phyloP scores from a whole-genome alignment of 2,329 filamentous ascomycete genomes.

The Neodidymelliopsis sp. region DNA sequence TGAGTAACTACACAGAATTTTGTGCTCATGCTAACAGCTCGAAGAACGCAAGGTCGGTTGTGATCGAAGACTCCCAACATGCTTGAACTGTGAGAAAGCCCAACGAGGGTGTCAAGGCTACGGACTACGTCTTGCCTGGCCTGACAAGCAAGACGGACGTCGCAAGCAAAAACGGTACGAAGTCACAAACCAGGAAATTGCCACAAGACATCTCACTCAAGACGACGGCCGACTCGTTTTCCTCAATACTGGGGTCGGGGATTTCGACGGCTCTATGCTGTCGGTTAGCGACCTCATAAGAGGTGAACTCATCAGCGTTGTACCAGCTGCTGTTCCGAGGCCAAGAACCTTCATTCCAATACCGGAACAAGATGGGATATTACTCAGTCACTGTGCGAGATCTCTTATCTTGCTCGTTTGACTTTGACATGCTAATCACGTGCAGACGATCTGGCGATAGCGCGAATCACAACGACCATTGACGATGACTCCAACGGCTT shows the following conservation, averaged over 20 bases:
- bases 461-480: conserved; percentile 58
- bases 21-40: conserved; percentile 21
- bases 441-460: conserved; percentile 52
- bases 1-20: conserved; percentile 20
- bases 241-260: conserved; percentile 26
- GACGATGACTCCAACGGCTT: conserved; percentile 57
- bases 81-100: conserved; percentile 55
- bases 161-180: conserved; percentile 50
- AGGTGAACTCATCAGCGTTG: background rate
- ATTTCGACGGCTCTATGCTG: conserved; percentile 18
- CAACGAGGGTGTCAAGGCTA: conserved; percentile 56
- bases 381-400: conserved; percentile 7
- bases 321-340: background rate
- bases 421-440: conserved; percentile 43
- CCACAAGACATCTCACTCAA: background rate
- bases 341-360: background rate
- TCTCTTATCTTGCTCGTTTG: background rate
- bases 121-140: conserved; percentile 57
- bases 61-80: conserved; percentile 54
- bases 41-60: conserved; percentile 59
- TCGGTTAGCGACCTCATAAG: background rate
- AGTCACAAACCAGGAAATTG: background rate
- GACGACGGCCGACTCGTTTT: conserved; percentile 22
- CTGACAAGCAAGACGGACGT: conserved; percentile 57
- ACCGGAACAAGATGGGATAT: conserved; percentile 30